Conservation (phyloP, 2,329 filamentous ascomycete genomes). For the Hypoxylon sp. region DNA sequence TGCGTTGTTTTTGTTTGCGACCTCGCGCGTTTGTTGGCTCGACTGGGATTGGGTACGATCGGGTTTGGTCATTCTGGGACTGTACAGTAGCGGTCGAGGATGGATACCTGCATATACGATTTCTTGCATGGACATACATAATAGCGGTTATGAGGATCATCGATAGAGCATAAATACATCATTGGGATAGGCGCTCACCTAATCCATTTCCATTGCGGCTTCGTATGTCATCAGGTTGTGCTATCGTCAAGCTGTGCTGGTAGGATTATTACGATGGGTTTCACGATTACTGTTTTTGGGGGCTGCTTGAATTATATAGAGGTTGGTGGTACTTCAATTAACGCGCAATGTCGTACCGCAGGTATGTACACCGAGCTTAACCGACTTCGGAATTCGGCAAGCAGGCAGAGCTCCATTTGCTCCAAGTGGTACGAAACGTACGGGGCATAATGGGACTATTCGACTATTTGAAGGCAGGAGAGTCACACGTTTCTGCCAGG, state of each 20-base stretch:
- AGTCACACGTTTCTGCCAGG: not conserved
- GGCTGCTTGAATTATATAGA: slow-evolving; percentile 2
- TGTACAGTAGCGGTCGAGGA: slow-evolving; percentile 7
- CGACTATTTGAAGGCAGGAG: not conserved
- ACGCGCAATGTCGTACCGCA: slow-evolving; percentile 7
- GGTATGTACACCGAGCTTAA: slow-evolving; percentile 6
- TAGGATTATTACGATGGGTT: not conserved
- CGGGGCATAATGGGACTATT: not conserved
- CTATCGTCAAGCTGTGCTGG: slow-evolving; percentile 1
- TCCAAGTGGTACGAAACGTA: not conserved
- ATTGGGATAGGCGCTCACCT: slow-evolving; percentile 13
- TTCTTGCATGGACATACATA: not conserved
- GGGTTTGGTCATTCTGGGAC: not conserved
- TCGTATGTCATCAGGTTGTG: not conserved
- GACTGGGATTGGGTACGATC: slow-evolving; percentile 1
- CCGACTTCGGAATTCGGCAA: slow-evolving; percentile 20
- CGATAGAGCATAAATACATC: slow-evolving; percentile 19
- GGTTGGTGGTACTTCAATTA: not conserved
- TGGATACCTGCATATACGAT: slow-evolving; percentile 14
- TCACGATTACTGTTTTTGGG: not conserved
- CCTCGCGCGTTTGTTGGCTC: not conserved
- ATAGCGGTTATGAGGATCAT: slow-evolving; percentile 25
- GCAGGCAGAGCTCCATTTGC: slow-evolving; percentile 5
- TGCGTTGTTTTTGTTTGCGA: not conserved
- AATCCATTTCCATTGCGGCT: slow-evolving; percentile 6